Evolutionary conservation across 352 stramenopile species (phyloP).

Genomic region (Phytopythium delawarense): DNA sequence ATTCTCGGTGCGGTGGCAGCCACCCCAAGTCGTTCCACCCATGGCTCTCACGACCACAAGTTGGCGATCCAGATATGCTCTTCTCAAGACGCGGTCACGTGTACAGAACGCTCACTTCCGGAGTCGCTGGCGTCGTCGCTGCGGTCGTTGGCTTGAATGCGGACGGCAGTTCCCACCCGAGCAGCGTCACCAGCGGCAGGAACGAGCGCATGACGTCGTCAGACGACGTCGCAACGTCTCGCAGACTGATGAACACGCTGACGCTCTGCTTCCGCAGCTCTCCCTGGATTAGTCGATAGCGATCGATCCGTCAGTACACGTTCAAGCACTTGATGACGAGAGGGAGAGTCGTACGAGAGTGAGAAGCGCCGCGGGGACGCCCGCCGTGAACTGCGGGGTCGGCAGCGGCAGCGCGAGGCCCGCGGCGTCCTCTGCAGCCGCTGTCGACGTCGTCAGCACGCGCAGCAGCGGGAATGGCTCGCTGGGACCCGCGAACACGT

Average conservation of each 20-base stretch:
- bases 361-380: conserved; percentile 48
- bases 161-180: conserved; percentile 34
- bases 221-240: conserved; percentile 30
- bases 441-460: conserved; percentile 34
- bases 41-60: background rate
- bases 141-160: conserved; percentile 17
- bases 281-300: conserved; percentile 16
- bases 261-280: conserved; percentile 49
- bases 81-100: conserved; percentile 26
- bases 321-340: background rate
- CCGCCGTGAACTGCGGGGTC: conserved; percentile 50
- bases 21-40: background rate
- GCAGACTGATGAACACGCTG: conserved; percentile 52
- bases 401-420: conserved; percentile 36
- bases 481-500: conserved; percentile 17
- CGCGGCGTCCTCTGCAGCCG: background rate
- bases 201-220: conserved; percentile 47
- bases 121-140: background rate
- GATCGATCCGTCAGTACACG: background rate
- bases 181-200: conserved; percentile 29
- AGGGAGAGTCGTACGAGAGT: conserved; percentile 36
- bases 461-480: conserved; percentile 36
- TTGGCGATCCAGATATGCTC: background rate
- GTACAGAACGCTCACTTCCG: conserved; percentile 43
- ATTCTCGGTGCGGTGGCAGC: background rate